phyloP scores from a whole-genome alignment of 2,329 filamentous ascomycete genomes.

The Aspergillus vadensis region DNA sequence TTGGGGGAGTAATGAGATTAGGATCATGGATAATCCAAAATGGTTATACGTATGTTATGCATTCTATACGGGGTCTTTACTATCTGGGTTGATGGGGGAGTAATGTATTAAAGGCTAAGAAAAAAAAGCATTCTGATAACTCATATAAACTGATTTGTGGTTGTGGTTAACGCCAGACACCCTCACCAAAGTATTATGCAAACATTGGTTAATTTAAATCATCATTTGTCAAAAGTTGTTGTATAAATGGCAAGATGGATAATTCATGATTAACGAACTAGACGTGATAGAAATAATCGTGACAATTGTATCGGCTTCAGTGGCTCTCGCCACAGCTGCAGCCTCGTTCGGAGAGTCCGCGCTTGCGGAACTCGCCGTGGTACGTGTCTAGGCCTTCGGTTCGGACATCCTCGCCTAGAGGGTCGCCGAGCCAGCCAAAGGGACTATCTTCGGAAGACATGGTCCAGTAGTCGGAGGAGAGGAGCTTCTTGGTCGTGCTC shows the following conservation, averaged over 20 bases:
- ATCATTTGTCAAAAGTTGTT: background rate
- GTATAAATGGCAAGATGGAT: background rate
- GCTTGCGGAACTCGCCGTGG: constrained; percentile 48
- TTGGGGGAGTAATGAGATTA: too few species aligned
- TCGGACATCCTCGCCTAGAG: constrained; percentile 38
- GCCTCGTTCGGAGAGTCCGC: constrained; percentile 19
- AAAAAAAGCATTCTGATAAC: too few species aligned
- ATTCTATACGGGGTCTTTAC: too few species aligned
- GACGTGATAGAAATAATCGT: background rate
- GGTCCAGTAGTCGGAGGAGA: constrained; percentile 32
- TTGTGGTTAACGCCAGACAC: background rate
- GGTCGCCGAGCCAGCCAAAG: constrained; percentile 46
- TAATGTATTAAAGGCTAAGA: too few species aligned
- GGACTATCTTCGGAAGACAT: constrained; percentile 21
- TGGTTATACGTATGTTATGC: too few species aligned
- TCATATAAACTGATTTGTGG: too few species aligned
- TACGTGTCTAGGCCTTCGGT: constrained; percentile 47
- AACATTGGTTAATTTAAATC: background rate
- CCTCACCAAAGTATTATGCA: background rate
- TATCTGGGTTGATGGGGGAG: too few species aligned
- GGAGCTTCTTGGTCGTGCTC: constrained; percentile 73
- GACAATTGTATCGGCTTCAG: background rate
- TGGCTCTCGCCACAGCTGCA: constrained; percentile 35
- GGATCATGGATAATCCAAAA: accelerated
- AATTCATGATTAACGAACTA: background rate